These are phyloP conservation scores for Coffea humblotiana DNA, from an alignment of 305 asterid species.

Conservation along the genomic window DNA sequence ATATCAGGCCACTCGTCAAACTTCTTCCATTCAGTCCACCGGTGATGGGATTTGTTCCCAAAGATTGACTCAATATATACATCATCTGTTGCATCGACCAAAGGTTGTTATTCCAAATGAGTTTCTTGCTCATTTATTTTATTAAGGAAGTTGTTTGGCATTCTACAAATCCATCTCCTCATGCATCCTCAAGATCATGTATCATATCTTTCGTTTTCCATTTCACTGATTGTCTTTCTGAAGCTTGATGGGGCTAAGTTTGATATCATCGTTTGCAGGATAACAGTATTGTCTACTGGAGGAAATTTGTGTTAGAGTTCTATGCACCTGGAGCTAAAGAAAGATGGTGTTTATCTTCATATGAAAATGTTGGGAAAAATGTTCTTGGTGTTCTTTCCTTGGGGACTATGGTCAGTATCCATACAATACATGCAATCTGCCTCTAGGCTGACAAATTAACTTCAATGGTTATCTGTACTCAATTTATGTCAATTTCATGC, in stretches of 20 bases:
- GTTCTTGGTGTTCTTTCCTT: constrained; percentile 39
- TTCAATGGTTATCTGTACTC: constrained; percentile 1
- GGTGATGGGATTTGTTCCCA: constrained; percentile 48
- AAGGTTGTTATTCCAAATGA: constrained; percentile 37
- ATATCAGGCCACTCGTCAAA: constrained; percentile 32
- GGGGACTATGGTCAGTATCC: constrained; percentile 44
- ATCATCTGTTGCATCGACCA: constrained; percentile 42
- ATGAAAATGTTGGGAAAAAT: constrained; percentile 38
- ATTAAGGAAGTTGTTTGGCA: constrained; percentile 7
- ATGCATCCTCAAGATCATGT: neutral
- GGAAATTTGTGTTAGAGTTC: constrained; percentile 53
- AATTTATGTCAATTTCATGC: neutral
- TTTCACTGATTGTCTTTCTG: neutral
- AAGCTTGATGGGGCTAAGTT: neutral
- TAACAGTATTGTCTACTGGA: constrained; percentile 52
- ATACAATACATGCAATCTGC: constrained; percentile 11
- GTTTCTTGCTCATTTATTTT: constrained; percentile 13
- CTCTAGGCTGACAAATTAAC: neutral
- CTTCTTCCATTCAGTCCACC: constrained; percentile 30
- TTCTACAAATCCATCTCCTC: constrained; percentile 7
- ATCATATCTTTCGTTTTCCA: neutral
- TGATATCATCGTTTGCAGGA: constrained; percentile 35
- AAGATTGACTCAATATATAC: constrained; percentile 44
- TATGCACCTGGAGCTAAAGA: constrained; percentile 55
- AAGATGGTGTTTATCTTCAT: constrained; percentile 67